A percentile compares a stretch with the other conserved stretches of the same genome.
phyloP scores from a whole-genome alignment of 768 basidiomycete species.

The Cyathus striatus region DNA sequence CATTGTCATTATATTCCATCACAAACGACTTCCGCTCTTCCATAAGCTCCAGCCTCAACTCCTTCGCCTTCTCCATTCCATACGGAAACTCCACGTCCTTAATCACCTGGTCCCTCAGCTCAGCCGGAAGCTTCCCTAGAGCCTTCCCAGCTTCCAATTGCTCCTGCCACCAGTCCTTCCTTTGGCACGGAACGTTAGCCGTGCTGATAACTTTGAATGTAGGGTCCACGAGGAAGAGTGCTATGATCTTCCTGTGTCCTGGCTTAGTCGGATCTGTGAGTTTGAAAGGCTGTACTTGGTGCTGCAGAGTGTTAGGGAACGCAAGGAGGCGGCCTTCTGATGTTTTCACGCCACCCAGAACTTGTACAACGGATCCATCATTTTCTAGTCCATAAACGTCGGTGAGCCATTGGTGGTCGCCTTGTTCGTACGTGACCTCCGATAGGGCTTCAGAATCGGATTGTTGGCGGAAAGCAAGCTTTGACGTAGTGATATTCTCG shows the following conservation, averaged over 20 bases:
- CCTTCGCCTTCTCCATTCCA: too few relatives aligned
- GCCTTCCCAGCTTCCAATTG: too few relatives aligned
- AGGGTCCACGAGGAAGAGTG: constrained; percentile 36
- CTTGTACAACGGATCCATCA: constrained; percentile 16
- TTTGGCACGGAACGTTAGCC: constrained; percentile 23
- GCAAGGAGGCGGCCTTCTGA: constrained; percentile 28
- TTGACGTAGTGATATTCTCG: constrained; percentile 16
- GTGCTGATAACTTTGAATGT: constrained; percentile 21
- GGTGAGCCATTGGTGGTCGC: constrained; percentile 20
- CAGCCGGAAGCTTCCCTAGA: too few relatives aligned
- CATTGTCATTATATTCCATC: constrained; percentile 1
- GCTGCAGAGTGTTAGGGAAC: constrained; percentile 37
- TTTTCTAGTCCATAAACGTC: constrained; percentile 19
- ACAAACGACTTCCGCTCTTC: constrained; percentile 21
- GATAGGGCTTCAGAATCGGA: background rate
- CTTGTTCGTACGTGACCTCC: constrained; percentile 16
- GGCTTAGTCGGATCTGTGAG: constrained; percentile 35
- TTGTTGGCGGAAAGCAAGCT: constrained; percentile 18
- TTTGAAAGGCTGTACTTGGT: too few relatives aligned
- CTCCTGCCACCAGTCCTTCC: constrained; percentile 24
- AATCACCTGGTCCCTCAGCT: too few relatives aligned
- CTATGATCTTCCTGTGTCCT: constrained; percentile 37
- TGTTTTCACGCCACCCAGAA: constrained; percentile 27
- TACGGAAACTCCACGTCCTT: too few relatives aligned
- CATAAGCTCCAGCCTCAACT: constrained; percentile 23